Evolutionary conservation across 2,329 filamentous ascomycete species (phyloP).

Genomic region (Aspergillus sp.): DNA sequence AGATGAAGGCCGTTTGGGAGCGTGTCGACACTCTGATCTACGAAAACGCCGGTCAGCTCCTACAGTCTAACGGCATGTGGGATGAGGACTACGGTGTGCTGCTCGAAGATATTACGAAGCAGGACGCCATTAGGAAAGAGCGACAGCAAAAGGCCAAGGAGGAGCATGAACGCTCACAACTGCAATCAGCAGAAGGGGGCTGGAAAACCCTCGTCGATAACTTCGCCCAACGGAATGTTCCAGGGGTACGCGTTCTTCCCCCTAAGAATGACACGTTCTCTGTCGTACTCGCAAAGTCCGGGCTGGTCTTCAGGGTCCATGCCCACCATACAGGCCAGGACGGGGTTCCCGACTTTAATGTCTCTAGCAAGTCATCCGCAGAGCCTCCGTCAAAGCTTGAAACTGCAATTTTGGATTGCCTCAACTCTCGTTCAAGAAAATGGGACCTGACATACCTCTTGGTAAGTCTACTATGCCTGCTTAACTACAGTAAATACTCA

Average conservation of each 20-base stretch:
- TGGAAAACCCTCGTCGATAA: slow-evolving; percentile 36
- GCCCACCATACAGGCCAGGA: slow-evolving; percentile 20
- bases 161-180: slow-evolving; percentile 28
- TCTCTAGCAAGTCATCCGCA: slow-evolving; percentile 26
- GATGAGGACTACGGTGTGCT: slow-evolving; percentile 40
- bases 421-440: slow-evolving; percentile 36
- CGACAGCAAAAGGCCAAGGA: slow-evolving; percentile 26
- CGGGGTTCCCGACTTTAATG: slow-evolving; percentile 33
- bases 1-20: slow-evolving; percentile 41
- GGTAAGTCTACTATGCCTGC: slow-evolving; percentile 24
- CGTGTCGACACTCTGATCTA: slow-evolving; percentile 36
- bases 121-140: slow-evolving; percentile 29
- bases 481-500: not conserved
- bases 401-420: slow-evolving; percentile 31
- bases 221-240: slow-evolving; percentile 27
- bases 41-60: slow-evolving; percentile 37
- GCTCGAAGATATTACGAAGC: slow-evolving; percentile 29
- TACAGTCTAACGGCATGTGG: slow-evolving; percentile 42
- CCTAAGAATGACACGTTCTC: slow-evolving; percentile 25
- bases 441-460: slow-evolving; percentile 42
- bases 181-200: slow-evolving; percentile 28
- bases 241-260: slow-evolving; percentile 31
- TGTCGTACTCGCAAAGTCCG: slow-evolving; percentile 33
- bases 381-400: slow-evolving; percentile 35
- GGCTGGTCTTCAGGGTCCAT: slow-evolving; percentile 36